Evolutionary conservation across 106 monocot genomes (phyloP).

Genomic region (Triglochin maritima): DNA sequence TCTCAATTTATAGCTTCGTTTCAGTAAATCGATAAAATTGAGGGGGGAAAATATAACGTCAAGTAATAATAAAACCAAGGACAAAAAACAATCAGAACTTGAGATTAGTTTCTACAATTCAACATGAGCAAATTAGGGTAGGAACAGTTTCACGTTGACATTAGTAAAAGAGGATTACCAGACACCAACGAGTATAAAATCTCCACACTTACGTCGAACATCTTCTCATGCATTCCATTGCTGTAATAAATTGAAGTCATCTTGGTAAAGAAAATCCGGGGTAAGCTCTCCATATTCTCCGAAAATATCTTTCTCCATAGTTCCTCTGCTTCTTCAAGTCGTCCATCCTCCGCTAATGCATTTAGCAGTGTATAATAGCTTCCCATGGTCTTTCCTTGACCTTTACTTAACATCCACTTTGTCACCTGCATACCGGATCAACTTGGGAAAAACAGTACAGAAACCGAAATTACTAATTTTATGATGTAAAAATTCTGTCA

Average conservation of each 20-base stretch:
- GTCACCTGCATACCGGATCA: constrained; percentile 33
- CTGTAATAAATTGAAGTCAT: constrained; percentile 76
- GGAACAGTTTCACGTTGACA: no score
- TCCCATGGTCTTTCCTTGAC: constrained; percentile 97
- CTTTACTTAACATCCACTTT: constrained; percentile 99
- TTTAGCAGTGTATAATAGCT: constrained; percentile 73
- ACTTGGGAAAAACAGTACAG: background rate
- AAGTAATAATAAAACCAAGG: background rate
- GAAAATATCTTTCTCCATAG: constrained; percentile 73
- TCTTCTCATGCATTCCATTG: constrained; percentile 56
- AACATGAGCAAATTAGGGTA: no score
- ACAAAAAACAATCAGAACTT: no score
- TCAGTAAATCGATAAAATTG: no score
- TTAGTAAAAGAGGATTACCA: background rate
- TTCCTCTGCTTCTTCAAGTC: constrained; percentile 86
- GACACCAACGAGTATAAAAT: background rate
- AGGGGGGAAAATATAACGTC: background rate
- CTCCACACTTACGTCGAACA: constrained; percentile 65
- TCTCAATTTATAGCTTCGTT: no score
- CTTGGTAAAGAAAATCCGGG: constrained; percentile 71
- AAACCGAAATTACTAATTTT: background rate
- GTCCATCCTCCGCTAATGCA: constrained; percentile 87
- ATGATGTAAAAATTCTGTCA: background rate
- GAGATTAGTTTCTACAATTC: no score
- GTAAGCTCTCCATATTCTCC: constrained; percentile 73